These are phyloP conservation scores for Sanghuangporus weigelae DNA, from an alignment of 1,284 basidiomycete species.

Conservation along the genomic window DNA sequence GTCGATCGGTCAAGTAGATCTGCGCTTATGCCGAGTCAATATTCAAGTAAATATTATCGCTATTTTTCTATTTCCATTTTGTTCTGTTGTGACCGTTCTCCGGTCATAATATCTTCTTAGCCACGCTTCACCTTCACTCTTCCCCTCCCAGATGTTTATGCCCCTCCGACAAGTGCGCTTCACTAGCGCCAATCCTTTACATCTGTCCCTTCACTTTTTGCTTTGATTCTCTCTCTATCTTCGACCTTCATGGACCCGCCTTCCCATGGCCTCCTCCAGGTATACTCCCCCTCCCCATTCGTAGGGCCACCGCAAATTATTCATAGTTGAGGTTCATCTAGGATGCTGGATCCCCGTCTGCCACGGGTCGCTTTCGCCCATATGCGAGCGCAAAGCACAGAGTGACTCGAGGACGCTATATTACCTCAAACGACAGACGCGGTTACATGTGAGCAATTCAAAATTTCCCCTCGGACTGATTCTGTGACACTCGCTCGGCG, in stretches of 20 bases:
- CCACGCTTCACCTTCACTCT: constrained; percentile 7
- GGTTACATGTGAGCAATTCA: constrained; percentile 67
- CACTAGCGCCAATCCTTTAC: constrained; percentile 10
- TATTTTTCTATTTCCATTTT: constrained; percentile 9
- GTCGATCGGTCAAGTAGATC: constrained; percentile 2
- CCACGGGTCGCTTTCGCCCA: constrained; percentile 65
- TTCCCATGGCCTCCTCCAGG: constrained; percentile 27
- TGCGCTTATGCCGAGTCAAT: background rate
- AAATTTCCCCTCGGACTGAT: background rate
- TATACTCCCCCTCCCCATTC: constrained; percentile 19
- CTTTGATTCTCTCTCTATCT: constrained; percentile 17
- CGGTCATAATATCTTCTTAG: constrained; percentile 6
- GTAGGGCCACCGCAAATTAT: background rate
- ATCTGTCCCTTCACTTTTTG: background rate
- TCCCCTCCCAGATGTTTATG: constrained; percentile 12
- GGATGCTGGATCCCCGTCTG: constrained; percentile 47
- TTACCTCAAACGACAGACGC: constrained; percentile 79
- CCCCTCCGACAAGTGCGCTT: constrained; percentile 15
- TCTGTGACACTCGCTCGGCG: background rate
- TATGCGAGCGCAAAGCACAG: constrained; percentile 72
- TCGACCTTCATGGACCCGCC: constrained; percentile 24
- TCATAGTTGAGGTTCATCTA: constrained; percentile 22
- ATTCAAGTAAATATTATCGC: background rate
- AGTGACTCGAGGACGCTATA: constrained; percentile 79
- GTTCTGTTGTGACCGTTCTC: background rate